Evolutionary conservation across 179 eudicot species (phyloP), one percentile per base, ranked within the genome.

Genomic region (Silene coronaria): DNA sequence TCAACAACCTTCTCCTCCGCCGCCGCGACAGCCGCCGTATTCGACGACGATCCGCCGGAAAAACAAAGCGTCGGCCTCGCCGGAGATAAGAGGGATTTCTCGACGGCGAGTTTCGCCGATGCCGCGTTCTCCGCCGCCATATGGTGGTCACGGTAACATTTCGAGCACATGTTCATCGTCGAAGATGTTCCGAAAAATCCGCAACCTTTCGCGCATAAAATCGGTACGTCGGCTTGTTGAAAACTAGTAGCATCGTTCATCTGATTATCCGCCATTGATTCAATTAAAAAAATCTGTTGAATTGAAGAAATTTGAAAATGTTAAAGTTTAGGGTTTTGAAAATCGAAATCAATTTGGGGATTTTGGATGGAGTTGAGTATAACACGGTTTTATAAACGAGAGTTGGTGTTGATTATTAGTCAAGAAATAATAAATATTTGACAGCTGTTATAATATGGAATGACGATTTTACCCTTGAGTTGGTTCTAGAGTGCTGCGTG

Each of bases 121-220:
- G 82, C 84, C 22, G 85, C 75, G 28, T 82, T 83, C n/a, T 85
- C 83, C 59, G 85, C 85, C 16, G 79, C 73, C 68, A 81, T 61
- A 11, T 71, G 76, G 27, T 36, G 28, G 62, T 89, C 90, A 2
- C 88, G 73, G 80, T 77, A 84, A 73, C 97, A 92, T 77, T 89
- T 91, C n/a, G 96, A 92, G 80, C 97, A 92, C 5, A 92, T 76
- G 16, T 88, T 85, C 84, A 78, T 82, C 10, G 89, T 89, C 45
- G 89, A 80, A 26, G 96, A 62, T 8, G 88, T 32, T 36, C 96
- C 96, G 82, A 87, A 92, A 66, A 89, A 92, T 1, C 94, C 97
- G 67, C 96, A 91, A 5, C 90, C 90, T 74, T 87, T 92, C 21
- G 87, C 86, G 84, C 97, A 91, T 1, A 73, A 75, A 1, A 72